These are phyloP conservation scores for Chrysosporium queenslandicum DNA, from an alignment of 2,329 filamentous ascomycete genomes.

Conservation along the genomic window DNA sequence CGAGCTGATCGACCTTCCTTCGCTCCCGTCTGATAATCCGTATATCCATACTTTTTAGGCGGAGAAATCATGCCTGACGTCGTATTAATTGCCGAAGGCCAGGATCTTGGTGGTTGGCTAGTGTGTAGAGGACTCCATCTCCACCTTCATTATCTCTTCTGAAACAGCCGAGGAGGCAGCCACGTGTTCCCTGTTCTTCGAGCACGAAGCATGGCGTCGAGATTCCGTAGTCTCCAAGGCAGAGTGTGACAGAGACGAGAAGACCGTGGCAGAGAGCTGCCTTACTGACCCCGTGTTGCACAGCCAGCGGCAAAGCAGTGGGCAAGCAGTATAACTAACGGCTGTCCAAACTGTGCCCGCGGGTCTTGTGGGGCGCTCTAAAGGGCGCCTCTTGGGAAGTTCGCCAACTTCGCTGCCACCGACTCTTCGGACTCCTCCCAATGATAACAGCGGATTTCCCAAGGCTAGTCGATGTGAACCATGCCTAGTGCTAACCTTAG, in stretches of 20 bases:
- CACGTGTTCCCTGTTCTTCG: not conserved
- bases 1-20: not conserved
- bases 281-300: not conserved
- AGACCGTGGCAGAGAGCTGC: not conserved
- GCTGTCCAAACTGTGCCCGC: not conserved
- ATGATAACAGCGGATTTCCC: not conserved
- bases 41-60: not conserved
- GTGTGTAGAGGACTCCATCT: not conserved
- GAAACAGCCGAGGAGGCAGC: constrained; percentile 6
- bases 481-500: constrained; percentile 5
- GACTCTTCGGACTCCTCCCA: not conserved
- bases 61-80: not conserved
- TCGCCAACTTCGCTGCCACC: not conserved
- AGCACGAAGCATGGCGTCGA: not conserved
- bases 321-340: not conserved
- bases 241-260: not conserved
- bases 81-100: not conserved
- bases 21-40: not conserved
- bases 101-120: not conserved
- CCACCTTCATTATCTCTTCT: not conserved
- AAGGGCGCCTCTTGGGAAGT: not conserved
- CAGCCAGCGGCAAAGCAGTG: not conserved
- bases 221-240: not conserved
- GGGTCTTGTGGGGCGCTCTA: not conserved
- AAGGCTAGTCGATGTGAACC: not conserved